Evolutionary conservation across 768 basidiomycete species (phyloP), one percentile per base, ranked within the genome.

Genomic region (Lactarius psammicola): DNA sequence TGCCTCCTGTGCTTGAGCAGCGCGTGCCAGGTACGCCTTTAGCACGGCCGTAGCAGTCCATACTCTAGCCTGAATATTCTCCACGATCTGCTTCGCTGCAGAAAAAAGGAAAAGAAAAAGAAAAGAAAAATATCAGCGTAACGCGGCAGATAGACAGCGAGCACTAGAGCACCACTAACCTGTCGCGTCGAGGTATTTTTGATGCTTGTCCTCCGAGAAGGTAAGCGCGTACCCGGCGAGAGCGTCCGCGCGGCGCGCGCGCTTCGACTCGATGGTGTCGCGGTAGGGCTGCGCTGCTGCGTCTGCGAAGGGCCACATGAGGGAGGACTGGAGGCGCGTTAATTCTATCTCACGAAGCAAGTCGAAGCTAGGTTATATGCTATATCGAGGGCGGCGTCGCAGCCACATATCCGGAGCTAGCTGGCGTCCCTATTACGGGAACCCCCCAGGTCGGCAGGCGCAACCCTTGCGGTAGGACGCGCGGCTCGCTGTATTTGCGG

Each of bases 1-100:
- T 66, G 78, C 77, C 46, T 77, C 74, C 18, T 94, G 91, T 4
- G 89, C 88, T 30, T 82, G 73, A 34, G 70, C 80, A 2, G 81
- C 82, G 26, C 78, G 81, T 9, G 80, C 75, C 36, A 80, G 76
- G 74, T 77, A 75, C 18, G 80, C 80, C 28, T 73, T 82, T 76
- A 74, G 79, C 71, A 76, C 84, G 76, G 81, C 65, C 49, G 69
- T 70, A 3, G 83, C 80, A 3, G 82, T 84, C 82, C 82, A 84
- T 69, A 74, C 65, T 5, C 80, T 74, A 9, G 65, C 65, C 30
- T 72, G 67, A 13, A 84, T 82, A 31, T 63, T 73, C 51, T 75
- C 65, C 18, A 83, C 82, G 31, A 84, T 84, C 60, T 82, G 79
- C 9, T 72, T 65, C 2, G 81, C 82, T 81, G 53, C 15, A 31